These are phyloP conservation scores for Ophiocordyceps camponoti-rufipedis DNA, from an alignment of 2,329 filamentous ascomycete species.

Conservation along the genomic window DNA sequence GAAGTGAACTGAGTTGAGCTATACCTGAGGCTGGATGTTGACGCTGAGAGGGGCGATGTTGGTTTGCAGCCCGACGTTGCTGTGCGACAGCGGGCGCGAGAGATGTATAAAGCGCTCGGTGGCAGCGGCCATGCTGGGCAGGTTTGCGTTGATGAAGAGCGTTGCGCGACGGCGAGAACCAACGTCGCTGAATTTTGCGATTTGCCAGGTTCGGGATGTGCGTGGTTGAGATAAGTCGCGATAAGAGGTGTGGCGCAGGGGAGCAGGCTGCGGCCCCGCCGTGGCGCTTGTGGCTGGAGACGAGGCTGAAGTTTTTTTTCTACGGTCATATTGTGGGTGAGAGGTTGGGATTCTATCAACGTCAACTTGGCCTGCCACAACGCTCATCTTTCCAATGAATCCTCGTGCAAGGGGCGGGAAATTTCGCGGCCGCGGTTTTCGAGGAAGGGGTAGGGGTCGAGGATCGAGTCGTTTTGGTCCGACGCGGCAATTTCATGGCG, in stretches of 20 bases:
- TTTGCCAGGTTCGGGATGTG: constrained; percentile 29
- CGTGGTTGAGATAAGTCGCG: constrained; percentile 31
- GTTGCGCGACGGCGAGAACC: constrained; percentile 6
- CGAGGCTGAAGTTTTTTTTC: not conserved
- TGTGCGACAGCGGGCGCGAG: constrained; percentile 75
- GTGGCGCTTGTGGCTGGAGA: not conserved
- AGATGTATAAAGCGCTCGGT: constrained; percentile 86
- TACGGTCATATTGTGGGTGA: no score
- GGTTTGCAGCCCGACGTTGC: constrained; percentile 58
- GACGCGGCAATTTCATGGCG: constrained; percentile 16
- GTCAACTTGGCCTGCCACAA: not conserved
- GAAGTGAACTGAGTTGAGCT: constrained; percentile 6
- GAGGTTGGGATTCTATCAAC: no score
- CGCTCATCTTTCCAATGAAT: constrained; percentile 11
- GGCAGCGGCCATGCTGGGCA: constrained; percentile 59
- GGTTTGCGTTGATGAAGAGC: constrained; percentile 6
- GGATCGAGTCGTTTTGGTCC: constrained; percentile 18
- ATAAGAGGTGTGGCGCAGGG: constrained; percentile 18
- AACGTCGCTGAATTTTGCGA: constrained; percentile 20
- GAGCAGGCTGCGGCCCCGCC: not conserved
- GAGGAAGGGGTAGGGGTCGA: constrained; percentile 8
- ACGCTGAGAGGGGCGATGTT: constrained; percentile 85
- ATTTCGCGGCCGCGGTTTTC: constrained; percentile 13
- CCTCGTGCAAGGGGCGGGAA: constrained; percentile 16
- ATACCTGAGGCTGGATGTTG: constrained; percentile 86